phyloP scores from a whole-genome alignment of 2,329 filamentous ascomycete genomes.

The Colletotrichum tropicicola region DNA sequence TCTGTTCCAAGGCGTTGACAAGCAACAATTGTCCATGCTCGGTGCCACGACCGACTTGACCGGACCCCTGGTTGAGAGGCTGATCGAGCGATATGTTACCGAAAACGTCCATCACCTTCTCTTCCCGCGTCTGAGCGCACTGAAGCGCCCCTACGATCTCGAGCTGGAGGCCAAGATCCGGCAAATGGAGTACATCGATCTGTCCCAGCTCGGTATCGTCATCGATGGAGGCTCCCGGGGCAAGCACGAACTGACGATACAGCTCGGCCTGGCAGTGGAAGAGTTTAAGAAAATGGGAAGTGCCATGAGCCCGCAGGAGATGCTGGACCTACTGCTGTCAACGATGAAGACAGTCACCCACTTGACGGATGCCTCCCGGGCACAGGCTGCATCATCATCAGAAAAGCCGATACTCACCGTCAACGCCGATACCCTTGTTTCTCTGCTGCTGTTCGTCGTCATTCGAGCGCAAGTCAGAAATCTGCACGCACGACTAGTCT shows the following conservation, averaged over 20 bases:
- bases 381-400: conserved; percentile 45
- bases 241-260: conserved; percentile 82
- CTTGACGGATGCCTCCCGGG: conserved; percentile 61
- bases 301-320: conserved; percentile 85
- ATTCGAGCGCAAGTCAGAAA: conserved; percentile 90
- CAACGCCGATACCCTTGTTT: conserved; percentile 92
- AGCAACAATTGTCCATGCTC: conserved; percentile 90
- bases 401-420: conserved; percentile 69
- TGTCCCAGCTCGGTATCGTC: conserved; percentile 90
- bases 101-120: conserved; percentile 93
- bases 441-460: conserved; percentile 88
- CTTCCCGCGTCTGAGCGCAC: conserved; percentile 82
- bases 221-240: conserved; percentile 81
- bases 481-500: conserved; percentile 87
- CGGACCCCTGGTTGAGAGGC: conserved; percentile 87
- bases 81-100: conserved; percentile 94
- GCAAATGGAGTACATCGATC: conserved; percentile 93
- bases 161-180: conserved; percentile 90
- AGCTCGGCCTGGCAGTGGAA: conserved; percentile 82
- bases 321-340: conserved; percentile 81
- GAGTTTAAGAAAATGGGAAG: conserved; percentile 87
- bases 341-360: conserved; percentile 87
- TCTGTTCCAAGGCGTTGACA: conserved; percentile 94
- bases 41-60: conserved; percentile 95
- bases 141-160: conserved; percentile 83